Base-by-base conservation (phyloP, 805 yeast species). In the Tetrapisispora pingtungensis region DNA sequence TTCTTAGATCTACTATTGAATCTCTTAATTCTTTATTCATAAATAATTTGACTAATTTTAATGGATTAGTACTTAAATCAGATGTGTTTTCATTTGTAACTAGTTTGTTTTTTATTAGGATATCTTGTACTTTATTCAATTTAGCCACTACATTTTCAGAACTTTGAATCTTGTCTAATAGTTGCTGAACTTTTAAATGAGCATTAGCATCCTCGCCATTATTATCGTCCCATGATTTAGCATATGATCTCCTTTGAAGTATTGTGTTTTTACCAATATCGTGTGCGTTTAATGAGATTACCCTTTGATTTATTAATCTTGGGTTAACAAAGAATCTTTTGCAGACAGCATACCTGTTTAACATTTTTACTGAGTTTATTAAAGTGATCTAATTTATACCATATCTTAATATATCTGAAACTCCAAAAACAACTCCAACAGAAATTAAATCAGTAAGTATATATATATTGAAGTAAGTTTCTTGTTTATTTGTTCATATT, bases 201-300 rank as follows among this genome's bases (percentile, higher is more conserved):
- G 59, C 61, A n/a, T 54, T 51, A 10, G 54, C 39, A 27, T 54
- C 52, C 7, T 53, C 52, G 28, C 51, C 51, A 3, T 57, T 53
- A 10, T 49, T 53, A 31, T 45, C 42, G 42, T 57, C 61, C 61
- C 61, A 57, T 18, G 59, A 57, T 42, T 54, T 55, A 8, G 59
- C 61, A 33, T 54, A 54, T 22, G 38, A 34, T 37, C 56, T 53
- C 13, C 27, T 41, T 10, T n/a, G n/a, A 12, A 4, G 12, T 18
- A 28, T 10, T 8, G 13, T 17, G 10, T 17, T 27, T 18, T 13
- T 22, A 7, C 3, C n/a, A 5, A 20, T 7, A 20, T 24, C 7
- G 14, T 22, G 20, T 24, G 18, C 34, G 4, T 3, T n/a, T 15
- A 5, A 10, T 24, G 6, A 24, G 6, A 15, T 2, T 3, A 15